Evolutionary conservation across 2,329 filamentous ascomycete species (phyloP).

Genomic region (Neocatenulostroma microsporum): DNA sequence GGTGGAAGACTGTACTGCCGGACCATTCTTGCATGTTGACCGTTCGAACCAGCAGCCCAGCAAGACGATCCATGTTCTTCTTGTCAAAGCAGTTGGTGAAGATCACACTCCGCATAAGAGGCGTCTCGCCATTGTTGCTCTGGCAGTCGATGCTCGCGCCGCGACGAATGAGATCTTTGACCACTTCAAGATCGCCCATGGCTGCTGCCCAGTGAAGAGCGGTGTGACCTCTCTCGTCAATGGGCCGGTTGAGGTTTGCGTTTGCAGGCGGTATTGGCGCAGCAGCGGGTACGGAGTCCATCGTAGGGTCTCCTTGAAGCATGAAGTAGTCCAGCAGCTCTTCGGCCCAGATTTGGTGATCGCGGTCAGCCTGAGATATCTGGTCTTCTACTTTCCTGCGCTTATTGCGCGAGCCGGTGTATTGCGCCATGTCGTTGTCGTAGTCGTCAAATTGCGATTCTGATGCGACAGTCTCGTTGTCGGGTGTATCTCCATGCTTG

Average conservation of each 20-base stretch:
- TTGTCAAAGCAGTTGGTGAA: constrained; percentile 98
- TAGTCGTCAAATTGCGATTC: constrained; percentile 81
- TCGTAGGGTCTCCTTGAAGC: constrained; percentile 38
- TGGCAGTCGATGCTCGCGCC: constrained; percentile 65
- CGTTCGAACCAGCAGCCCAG: constrained; percentile 75
- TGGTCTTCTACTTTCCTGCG: constrained; percentile 63
- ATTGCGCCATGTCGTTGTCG: constrained; percentile 63
- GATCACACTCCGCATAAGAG: constrained; percentile 85
- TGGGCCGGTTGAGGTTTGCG: constrained; percentile 84
- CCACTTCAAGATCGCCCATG: constrained; percentile 91
- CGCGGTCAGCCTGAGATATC: constrained; percentile 60
- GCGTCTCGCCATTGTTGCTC: constrained; percentile 64
- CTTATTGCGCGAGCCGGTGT: constrained; percentile 55
- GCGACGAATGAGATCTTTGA: constrained; percentile 76
- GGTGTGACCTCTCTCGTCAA: constrained; percentile 86
- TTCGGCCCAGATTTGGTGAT: constrained; percentile 86
- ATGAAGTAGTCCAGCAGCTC: constrained; percentile 95
- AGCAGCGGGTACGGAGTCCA: constrained; percentile 51
- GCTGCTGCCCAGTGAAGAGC: constrained; percentile 95
- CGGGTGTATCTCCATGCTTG: constrained; percentile 56
- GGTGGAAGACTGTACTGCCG: constrained; percentile 85
- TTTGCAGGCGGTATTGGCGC: constrained; percentile 74
- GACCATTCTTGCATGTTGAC: constrained; percentile 68
- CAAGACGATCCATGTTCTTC: constrained; percentile 75
- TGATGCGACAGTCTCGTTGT: constrained; percentile 74